Percentiles rank a stretch among this genome's conserved stretches.
Conservation (phyloP, 805 yeast genomes). For the Candida multigemmis region DNA sequence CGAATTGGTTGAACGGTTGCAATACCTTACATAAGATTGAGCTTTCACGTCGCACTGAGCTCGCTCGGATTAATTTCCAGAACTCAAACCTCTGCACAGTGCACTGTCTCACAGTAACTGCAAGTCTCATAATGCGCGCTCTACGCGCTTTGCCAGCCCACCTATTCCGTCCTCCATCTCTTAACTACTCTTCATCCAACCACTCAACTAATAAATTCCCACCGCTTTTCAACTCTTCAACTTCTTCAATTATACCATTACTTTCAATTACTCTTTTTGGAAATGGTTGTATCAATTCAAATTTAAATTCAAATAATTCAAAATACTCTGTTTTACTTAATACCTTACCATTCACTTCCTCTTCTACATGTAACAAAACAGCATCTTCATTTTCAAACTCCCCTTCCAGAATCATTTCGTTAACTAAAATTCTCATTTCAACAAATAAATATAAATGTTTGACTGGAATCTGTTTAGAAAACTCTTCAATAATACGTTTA, state of each 20-base stretch:
- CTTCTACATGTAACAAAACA: conserved; percentile 4
- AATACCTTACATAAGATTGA: no score
- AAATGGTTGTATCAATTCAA: conserved; percentile 33
- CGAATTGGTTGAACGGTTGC: no score
- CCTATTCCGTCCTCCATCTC: conserved; percentile 7
- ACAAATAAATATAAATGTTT: conserved; percentile 43
- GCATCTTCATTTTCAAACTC: conserved; percentile 9
- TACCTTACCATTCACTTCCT: conserved; percentile 4
- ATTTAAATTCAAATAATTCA: conserved; percentile 16
- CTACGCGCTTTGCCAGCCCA: no score
- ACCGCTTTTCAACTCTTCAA: conserved; percentile 21
- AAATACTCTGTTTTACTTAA: conserved; percentile 13
- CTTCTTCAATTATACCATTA: conserved; percentile 6
- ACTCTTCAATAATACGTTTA: conserved; percentile 35
- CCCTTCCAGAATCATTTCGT: conserved; percentile 4
- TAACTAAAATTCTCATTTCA: conserved; percentile 26
- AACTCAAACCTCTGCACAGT: no score
- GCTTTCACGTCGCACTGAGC: no score
- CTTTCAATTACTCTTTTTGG: conserved; percentile 23
- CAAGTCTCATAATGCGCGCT: no score
- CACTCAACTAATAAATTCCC: conserved; percentile 30
- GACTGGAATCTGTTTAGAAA: conserved; percentile 28
- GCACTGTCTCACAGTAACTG: no score
- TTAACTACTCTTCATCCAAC: conserved; percentile 12
- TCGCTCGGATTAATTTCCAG: no score